Evolutionary conservation across 345 rosid species (phyloP), one percentile per base, ranked within the genome.

Genomic region (Conringia planisiliqua): DNA sequence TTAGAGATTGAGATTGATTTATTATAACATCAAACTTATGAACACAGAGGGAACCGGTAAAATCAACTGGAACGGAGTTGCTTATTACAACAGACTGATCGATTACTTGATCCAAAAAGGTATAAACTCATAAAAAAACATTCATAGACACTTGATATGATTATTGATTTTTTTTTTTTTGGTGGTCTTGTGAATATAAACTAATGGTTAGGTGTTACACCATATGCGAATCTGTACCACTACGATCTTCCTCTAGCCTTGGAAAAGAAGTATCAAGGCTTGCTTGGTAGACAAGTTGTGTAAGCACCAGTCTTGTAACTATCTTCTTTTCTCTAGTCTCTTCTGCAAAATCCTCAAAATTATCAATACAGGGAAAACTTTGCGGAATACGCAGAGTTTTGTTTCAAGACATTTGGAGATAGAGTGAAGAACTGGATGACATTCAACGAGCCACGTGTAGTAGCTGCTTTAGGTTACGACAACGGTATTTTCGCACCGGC

Each of bases 341-440:
- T 13, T 52, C 13, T 51, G 56, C 7, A 4, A 22, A 5, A 10
- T 22, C 30, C 1, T 27, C 36, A 51, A 22, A 51, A 14, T 20
- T 18, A 33, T 5, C 10, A 48, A 47, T 73, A 52, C 83, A 95
- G 99, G 89, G 78, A 87, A 40, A 97, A 95, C 74, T 95, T 89
- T 75, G 97, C 98, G 0, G 92, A 89, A 66, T 95, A 86, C 39
- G 97, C 97, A 0, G 96, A 95, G 7, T 95, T 95, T 72, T 95
- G 99, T 75, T 95, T 90, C 83, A 88, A 92, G 79, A 81, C 83
- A 32, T 95, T 83, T 26, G 97, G 98, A 9, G 97, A 92, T 58
- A 82, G 96, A 79, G 99, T 95, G 44, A 95, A 95, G 84, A 86
- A 95, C 38, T 95, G 99, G 98, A 87, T 88, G 97, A 92, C 98